Conservation (phyloP, 495 filamentous ascomycete genomes). For the Podospora pseudopauciseta region DNA sequence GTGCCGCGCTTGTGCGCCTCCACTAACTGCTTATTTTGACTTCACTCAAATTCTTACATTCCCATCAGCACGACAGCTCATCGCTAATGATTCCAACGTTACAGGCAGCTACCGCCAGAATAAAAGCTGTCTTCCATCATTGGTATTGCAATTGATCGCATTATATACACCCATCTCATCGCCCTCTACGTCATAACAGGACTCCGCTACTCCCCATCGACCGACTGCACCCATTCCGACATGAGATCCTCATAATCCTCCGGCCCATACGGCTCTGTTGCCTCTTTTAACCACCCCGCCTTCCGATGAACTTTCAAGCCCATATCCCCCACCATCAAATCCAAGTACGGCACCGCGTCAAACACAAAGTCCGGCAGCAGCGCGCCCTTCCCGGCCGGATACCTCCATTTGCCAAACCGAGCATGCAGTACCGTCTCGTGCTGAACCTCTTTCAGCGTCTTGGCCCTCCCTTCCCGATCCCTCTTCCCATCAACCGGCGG, state of each 20-base stretch:
- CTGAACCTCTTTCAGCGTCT: conserved; percentile 33
- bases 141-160: not conserved
- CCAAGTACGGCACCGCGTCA: conserved; percentile 73
- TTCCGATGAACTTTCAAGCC: conserved; percentile 49
- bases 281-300: conserved; percentile 45
- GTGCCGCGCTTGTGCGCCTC: not conserved
- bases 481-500: conserved; percentile 11
- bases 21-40: not conserved
- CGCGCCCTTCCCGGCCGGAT: conserved; percentile 59
- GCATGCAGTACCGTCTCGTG: conserved; percentile 61
- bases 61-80: too few species aligned
- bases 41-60: not conserved
- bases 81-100: too few species aligned
- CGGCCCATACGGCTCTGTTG: conserved; percentile 53
- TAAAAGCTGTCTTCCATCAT: not conserved
- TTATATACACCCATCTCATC: not conserved
- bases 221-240: conserved; percentile 47
- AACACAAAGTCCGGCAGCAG: conserved; percentile 71
- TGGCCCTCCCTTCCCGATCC: conserved; percentile 4
- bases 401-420: conserved; percentile 67
- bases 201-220: not conserved
- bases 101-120: not conserved
- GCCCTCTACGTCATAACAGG: not conserved
- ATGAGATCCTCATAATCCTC: conserved; percentile 61
- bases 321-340: conserved; percentile 64